Evolutionary conservation across 768 basidiomycete species (phyloP), one percentile per base, ranked within the genome.

Genomic region (Lactarius trivialis): DNA sequence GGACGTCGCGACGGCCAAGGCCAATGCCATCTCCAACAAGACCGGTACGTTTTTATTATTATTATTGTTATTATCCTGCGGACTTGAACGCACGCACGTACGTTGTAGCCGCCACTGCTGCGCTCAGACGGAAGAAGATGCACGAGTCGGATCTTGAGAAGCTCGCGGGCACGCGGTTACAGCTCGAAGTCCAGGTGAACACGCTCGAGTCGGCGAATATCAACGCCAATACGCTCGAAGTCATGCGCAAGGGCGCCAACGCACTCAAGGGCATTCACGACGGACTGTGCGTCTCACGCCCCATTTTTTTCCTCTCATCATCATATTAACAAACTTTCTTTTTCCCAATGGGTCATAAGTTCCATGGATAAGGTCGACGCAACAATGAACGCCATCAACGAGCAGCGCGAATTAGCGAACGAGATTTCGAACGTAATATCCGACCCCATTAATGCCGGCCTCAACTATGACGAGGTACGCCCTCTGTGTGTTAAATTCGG

Each of bases 201-300:
- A 96, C 96, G 21, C 82, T 98, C 50, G 97, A 98, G 74, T 92
- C 91, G 17, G 97, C 97, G 49, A 98, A 98, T 77, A 82, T 98
- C 74, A 98, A 99, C 73, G 88, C 90, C 70, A 94, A 98, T 81
- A 98, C 94, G 15, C 93, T 99, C 90, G 79, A 83, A 24, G 94
- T 91, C 30, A 97, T 99, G 91, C 97, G 94, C 88, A 89, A 90
- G 74, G 96, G 91, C 39, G 83, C 93, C 0, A 85, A 88, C 64
- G 97, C 89, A 30, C 82, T 98, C 73, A 88, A 88, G 75, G 81
- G 83, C 53, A 97, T 98, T 58, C 96, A 98, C 68, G 86, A 86
- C 50, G 85, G 85, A 70, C 80, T 97, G 95, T 97, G 65, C 72
- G 93, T 86, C 30, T 17, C 19, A 28, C n/a, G n/a, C n/a, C n/a